phyloP scores from a whole-genome alignment of 2,329 filamentous ascomycete species.

The Colletotrichum cuscutae region DNA sequence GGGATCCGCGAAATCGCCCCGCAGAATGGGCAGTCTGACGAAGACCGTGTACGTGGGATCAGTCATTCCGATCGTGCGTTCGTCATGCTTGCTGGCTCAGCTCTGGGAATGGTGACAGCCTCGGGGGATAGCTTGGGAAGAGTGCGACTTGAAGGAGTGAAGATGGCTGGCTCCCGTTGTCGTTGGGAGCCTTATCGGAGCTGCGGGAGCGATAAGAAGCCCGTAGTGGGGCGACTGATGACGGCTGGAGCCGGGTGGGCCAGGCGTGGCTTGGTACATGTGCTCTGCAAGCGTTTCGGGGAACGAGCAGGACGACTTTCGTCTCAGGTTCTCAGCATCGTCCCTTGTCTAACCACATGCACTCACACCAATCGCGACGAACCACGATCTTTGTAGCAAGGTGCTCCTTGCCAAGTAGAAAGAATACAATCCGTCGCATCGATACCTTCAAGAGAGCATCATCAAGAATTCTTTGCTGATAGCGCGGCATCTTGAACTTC shows the following conservation, averaged over 20 bases:
- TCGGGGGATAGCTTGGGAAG: constrained; percentile 9
- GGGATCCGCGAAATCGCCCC: constrained; percentile 90
- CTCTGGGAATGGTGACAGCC: constrained; percentile 22
- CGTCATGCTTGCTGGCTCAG: constrained; percentile 29
- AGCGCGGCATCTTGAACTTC: not conserved
- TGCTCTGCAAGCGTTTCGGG: not conserved
- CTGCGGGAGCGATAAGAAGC: constrained; percentile 28
- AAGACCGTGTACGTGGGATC: constrained; percentile 78
- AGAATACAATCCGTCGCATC: not conserved
- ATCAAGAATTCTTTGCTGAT: not conserved
- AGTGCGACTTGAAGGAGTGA: not conserved
- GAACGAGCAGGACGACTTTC: not conserved
- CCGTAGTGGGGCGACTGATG: not conserved
- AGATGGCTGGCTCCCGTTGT: constrained; percentile 19
- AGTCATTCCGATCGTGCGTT: constrained; percentile 48
- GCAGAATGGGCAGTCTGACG: constrained; percentile 87
- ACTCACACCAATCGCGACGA: too few relatives aligned
- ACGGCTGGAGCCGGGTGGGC: constrained; percentile 15
- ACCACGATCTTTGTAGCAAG: not conserved
- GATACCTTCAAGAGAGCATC: not conserved
- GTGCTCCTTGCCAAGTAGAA: not conserved
- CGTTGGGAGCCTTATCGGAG: constrained; percentile 34
- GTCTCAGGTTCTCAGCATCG: not conserved
- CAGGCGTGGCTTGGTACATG: too few relatives aligned
- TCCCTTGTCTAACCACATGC: not conserved